Evolutionary conservation across 192 early-diverging fungal species (phyloP).

Genomic region (Linnemannia elongata): DNA sequence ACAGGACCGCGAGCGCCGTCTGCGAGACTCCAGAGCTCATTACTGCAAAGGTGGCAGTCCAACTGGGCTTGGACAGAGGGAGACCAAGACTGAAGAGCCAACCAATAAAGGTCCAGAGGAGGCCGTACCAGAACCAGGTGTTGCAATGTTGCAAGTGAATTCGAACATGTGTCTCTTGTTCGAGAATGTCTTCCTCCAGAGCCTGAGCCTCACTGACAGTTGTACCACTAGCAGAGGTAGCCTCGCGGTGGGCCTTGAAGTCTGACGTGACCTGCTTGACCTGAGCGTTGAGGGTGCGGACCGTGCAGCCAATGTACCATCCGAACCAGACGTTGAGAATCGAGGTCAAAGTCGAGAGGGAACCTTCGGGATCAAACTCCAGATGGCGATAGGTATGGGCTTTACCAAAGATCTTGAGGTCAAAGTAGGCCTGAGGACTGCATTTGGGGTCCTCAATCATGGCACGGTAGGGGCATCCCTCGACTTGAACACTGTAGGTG

Average conservation of each 20-base stretch:
- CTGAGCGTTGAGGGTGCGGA: conserved; percentile 37
- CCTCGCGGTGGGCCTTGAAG: conserved; percentile 31
- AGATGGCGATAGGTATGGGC: conserved; percentile 57
- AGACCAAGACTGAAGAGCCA: conserved; percentile 53
- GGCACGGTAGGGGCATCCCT: conserved; percentile 24
- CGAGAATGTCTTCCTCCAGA: conserved; percentile 25
- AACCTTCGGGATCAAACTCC: conserved; percentile 67
- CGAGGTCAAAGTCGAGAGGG: conserved; percentile 65
- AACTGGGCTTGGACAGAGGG: conserved; percentile 68
- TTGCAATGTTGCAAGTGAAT: conserved; percentile 28
- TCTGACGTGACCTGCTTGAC: conserved; percentile 31
- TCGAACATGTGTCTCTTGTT: conserved; percentile 31
- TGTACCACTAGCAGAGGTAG: background rate
- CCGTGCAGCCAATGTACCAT: conserved; percentile 59
- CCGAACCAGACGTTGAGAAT: conserved; percentile 65
- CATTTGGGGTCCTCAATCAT: conserved; percentile 59
- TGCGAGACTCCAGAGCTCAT: conserved; percentile 53
- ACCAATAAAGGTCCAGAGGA: conserved; percentile 44
- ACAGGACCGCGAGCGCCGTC: conserved; percentile 47
- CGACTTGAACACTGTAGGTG: conserved; percentile 45
- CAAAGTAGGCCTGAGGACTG: conserved; percentile 64
- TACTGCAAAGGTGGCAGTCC: conserved; percentile 69
- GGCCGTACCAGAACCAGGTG: conserved; percentile 51
- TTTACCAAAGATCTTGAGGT: conserved; percentile 57
- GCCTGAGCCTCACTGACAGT: background rate